These are phyloP conservation scores for Trichosanthes truncata DNA, from an alignment of 306 rosid species.

Conservation along the genomic window DNA sequence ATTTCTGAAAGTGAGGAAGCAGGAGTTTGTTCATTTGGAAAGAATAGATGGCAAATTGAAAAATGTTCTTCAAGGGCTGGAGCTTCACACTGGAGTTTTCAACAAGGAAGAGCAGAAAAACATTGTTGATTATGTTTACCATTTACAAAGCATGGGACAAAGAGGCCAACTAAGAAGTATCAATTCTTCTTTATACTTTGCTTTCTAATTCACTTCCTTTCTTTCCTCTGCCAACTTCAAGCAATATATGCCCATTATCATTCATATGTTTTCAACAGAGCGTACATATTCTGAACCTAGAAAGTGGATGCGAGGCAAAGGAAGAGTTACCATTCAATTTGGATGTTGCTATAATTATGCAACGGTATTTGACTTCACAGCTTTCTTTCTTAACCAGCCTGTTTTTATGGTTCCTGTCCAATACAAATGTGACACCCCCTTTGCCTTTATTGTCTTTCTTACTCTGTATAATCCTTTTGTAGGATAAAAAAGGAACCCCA, in stretches of 20 bases:
- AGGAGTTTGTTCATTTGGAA: background rate
- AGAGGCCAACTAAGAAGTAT: background rate
- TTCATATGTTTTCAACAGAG: slow-evolving; percentile 8
- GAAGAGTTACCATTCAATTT: slow-evolving; percentile 52
- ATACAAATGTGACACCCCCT: background rate
- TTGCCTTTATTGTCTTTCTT: background rate
- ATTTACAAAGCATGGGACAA: background rate
- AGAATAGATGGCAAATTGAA: background rate
- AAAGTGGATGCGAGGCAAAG: slow-evolving; percentile 70
- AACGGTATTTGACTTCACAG: slow-evolving; percentile 13
- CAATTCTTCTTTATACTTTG: background rate
- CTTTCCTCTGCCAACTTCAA: background rate
- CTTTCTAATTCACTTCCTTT: background rate
- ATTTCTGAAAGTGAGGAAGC: background rate
- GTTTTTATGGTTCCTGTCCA: background rate
- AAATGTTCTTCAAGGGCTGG: background rate
- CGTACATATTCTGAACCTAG: slow-evolving; percentile 48
- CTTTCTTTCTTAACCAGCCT: background rate
- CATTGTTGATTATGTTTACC: background rate
- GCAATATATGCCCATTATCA: background rate
- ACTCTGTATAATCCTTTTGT: slow-evolving; percentile 9
- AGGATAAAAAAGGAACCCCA: slow-evolving; percentile 51
- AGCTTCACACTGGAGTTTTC: slow-evolving; percentile 1
- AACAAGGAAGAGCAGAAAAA: background rate
- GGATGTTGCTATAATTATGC: slow-evolving; percentile 69